Percentiles rank a stretch among this genome's conserved stretches.
Conservation (phyloP, 768 basidiomycete genomes). For the Termitomyces sp. region DNA sequence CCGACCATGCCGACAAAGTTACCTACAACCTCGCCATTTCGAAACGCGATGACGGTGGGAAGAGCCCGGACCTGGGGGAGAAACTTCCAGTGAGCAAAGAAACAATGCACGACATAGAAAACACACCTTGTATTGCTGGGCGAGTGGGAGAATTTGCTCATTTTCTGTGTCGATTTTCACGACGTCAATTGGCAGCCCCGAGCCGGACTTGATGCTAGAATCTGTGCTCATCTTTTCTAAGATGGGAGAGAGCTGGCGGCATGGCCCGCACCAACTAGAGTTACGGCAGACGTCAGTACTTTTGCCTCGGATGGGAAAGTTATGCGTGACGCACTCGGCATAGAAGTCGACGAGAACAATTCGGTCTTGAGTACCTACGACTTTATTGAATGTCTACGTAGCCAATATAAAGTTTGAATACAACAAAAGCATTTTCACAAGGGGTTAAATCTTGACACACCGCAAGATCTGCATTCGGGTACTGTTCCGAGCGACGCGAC, state of each 20-base stretch:
- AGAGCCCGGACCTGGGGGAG: slow-evolving; percentile 54
- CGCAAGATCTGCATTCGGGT: slow-evolving; percentile 36
- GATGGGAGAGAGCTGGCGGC: slow-evolving; percentile 65
- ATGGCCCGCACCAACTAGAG: slow-evolving; percentile 74
- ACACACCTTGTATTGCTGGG: slow-evolving; percentile 42
- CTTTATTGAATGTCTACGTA: slow-evolving; percentile 32
- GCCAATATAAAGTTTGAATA: neutral
- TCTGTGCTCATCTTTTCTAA: slow-evolving; percentile 53
- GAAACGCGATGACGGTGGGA: slow-evolving; percentile 80
- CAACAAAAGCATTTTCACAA: neutral
- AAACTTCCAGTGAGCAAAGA: neutral
- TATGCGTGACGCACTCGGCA: slow-evolving; percentile 52
- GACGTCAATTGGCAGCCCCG: slow-evolving; percentile 58
- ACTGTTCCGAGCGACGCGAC: slow-evolving; percentile 30
- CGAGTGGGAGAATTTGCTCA: slow-evolving; percentile 48
- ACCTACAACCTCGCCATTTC: slow-evolving; percentile 48
- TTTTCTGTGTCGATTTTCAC: slow-evolving; percentile 62
- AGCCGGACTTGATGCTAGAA: slow-evolving; percentile 36
- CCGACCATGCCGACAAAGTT: slow-evolving; percentile 60
- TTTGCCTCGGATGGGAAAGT: neutral
- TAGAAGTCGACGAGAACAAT: slow-evolving; percentile 75
- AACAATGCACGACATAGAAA: neutral
- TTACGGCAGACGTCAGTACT: neutral
- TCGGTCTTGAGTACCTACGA: slow-evolving; percentile 35
- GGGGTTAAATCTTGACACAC: slow-evolving; percentile 23